Conservation (phyloP, 257 asterid species). For the Plantago ovata region DNA sequence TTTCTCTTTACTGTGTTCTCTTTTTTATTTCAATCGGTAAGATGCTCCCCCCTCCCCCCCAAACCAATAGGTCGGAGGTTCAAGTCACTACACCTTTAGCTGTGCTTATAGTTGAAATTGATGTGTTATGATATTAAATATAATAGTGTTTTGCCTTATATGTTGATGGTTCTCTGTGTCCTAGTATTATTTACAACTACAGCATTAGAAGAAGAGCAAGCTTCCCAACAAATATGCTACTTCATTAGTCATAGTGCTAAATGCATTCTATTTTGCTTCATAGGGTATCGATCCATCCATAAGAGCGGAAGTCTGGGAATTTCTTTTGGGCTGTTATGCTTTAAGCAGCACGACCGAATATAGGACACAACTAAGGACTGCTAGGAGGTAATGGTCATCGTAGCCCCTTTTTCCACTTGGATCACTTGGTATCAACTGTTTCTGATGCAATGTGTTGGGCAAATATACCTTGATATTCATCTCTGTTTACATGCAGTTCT, state of each 20-base stretch:
- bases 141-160: no score
- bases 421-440: constrained; percentile 16
- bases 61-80: no score
- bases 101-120: no score
- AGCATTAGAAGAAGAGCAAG: no score
- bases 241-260: constrained; percentile 10
- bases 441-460: background rate
- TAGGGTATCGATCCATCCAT: constrained; percentile 98
- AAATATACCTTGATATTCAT: constrained; percentile 10
- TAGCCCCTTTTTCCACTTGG: constrained; percentile 22
- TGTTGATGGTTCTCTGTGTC: no score
- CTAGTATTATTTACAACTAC: no score
- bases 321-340: constrained; percentile 91
- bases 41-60: no score
- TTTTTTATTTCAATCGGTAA: no score
- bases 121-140: no score
- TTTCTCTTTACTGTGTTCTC: no score
- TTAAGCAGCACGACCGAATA: constrained; percentile 83
- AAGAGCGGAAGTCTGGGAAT: constrained; percentile 97
- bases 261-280: constrained; percentile 21
- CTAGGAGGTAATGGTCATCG: constrained; percentile 66
- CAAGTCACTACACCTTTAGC: no score
- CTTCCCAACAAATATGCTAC: background rate
- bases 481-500: background rate
- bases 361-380: constrained; percentile 71